Conservation (phyloP, 2,329 filamentous ascomycete genomes). For the Claviceps pazoutovae region DNA sequence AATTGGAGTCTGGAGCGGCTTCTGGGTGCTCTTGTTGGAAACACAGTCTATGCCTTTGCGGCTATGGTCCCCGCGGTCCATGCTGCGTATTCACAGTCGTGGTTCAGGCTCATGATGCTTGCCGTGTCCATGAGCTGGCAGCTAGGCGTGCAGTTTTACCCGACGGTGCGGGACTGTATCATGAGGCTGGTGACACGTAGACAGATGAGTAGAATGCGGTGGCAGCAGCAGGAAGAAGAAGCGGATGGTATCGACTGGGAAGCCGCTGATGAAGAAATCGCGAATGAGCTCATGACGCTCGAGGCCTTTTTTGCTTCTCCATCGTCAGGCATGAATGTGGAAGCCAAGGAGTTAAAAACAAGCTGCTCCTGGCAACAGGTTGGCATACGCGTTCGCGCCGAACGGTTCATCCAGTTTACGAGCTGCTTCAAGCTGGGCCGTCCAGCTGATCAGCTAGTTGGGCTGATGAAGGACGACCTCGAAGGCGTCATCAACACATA, state of each 20-base stretch:
- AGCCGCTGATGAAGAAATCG: constrained; percentile 5
- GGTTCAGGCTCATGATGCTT: constrained; percentile 11
- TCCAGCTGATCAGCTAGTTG: constrained; percentile 10
- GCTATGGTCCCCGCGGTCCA: constrained; percentile 8
- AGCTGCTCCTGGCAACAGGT: constrained; percentile 5
- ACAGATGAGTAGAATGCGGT: constrained; percentile 7
- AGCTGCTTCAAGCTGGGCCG: constrained; percentile 8
- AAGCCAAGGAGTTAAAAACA: neutral
- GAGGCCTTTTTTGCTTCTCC: constrained; percentile 1
- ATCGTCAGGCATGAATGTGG: neutral
- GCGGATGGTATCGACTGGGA: constrained; percentile 6
- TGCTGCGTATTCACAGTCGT: constrained; percentile 6
- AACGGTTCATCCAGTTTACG: constrained; percentile 10
- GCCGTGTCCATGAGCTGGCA: constrained; percentile 10
- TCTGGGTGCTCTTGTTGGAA: constrained; percentile 9
- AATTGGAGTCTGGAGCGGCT: constrained; percentile 11
- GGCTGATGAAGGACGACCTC: constrained; percentile 10
- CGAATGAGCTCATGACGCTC: constrained; percentile 5
- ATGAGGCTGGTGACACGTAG: constrained; percentile 6
- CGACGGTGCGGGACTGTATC: constrained; percentile 7
- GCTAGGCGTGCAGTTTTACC: constrained; percentile 9
- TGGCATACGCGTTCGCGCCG: constrained; percentile 7
- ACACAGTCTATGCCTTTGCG: constrained; percentile 10
- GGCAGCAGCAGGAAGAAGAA: neutral
- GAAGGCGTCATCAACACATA: constrained; percentile 10